Base-by-base conservation (phyloP, 495 filamentous ascomycete species). In the Chaetomium cochliodes region DNA sequence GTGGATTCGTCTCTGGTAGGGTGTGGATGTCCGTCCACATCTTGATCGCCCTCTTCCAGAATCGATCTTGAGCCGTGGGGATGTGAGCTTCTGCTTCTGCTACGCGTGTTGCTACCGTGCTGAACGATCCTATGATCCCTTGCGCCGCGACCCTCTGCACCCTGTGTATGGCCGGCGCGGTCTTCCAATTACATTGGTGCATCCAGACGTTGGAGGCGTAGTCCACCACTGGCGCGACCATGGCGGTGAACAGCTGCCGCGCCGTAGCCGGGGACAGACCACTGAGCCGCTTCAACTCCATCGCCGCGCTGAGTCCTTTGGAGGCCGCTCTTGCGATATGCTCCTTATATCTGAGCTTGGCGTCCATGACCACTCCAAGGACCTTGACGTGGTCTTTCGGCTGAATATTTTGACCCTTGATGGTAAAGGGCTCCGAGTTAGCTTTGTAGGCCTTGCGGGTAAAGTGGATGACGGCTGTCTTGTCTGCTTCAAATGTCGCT, bases 281-380 rank as follows among this genome's bases (percentile, higher is more conserved):
- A 26, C 49, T 8, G 20, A 51, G 49, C 2, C 20, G 20, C 13
- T 15, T 7, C 15, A 51, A 15, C 15, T 23, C 49, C 49, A 51
- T 51, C 15, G 49, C 49, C 25, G 49, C 49, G 4, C 9, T 22
- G 7, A 51, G 13, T 2, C 49, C 49, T 15, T 25, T 51, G 20
- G 49, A 51, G 4, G 49, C 49, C 23, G 23, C 23, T 26, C 49
- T 51, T 15, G 20, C 6, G 15, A 51, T 51, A 26, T 51, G 49
- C 25, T 51, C 49, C 15, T 26, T 51, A 26, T 51, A 51, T 9
- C 15, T 51, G 4, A 51, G 23, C 20, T 51, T 51, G 1, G 22
- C 16, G 7, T 51, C 49, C 49, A 51, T 51, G 49, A 51, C 23
- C 49, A 51, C 49, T 11, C 49, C 49, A 26, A 26, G 49, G 49